Evolutionary conservation across 805 yeast genomes (phyloP).

Genomic region (Metschnikowia reukaufii): DNA sequence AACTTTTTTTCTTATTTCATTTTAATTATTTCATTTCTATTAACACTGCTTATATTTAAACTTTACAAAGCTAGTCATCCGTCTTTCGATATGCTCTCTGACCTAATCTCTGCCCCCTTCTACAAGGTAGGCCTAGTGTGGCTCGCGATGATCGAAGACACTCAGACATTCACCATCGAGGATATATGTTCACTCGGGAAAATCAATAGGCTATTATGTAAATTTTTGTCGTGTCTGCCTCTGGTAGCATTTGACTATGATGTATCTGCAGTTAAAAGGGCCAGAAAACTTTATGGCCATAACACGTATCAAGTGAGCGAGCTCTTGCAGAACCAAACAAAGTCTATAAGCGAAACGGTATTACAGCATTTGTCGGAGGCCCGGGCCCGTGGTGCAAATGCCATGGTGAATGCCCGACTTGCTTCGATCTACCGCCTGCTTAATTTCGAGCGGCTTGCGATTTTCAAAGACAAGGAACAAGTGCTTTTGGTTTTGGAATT

Average conservation of each 20-base stretch:
- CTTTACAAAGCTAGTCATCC: background rate
- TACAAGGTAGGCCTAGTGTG: constrained; percentile 8
- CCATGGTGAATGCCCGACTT: constrained; percentile 13
- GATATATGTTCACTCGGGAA: constrained; percentile 9
- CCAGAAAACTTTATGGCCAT: constrained; percentile 9
- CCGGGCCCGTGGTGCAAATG: constrained; percentile 15
- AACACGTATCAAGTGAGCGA: constrained; percentile 11
- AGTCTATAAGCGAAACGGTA: constrained; percentile 6
- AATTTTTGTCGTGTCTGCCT: constrained; percentile 2
- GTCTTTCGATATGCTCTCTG: constrained; percentile 6
- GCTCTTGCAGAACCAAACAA: constrained; percentile 6
- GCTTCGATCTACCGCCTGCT: constrained; percentile 14
- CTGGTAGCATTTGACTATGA: constrained; percentile 8
- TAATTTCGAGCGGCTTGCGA: constrained; percentile 16
- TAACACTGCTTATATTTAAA: too few species aligned
- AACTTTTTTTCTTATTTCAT: background rate
- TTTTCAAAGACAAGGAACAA: constrained; percentile 12
- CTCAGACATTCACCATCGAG: constrained; percentile 1
- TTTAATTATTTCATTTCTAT: background rate
- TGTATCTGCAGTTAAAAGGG: constrained; percentile 5
- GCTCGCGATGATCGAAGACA: constrained; percentile 9
- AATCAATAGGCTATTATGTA: constrained; percentile 5
- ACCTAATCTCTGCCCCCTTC: constrained; percentile 9
- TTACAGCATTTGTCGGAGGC: constrained; percentile 13
- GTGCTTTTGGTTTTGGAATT: constrained; percentile 14